phyloP scores from a whole-genome alignment of 75 land plant genomes.

The Picea sitchensis region DNA sequence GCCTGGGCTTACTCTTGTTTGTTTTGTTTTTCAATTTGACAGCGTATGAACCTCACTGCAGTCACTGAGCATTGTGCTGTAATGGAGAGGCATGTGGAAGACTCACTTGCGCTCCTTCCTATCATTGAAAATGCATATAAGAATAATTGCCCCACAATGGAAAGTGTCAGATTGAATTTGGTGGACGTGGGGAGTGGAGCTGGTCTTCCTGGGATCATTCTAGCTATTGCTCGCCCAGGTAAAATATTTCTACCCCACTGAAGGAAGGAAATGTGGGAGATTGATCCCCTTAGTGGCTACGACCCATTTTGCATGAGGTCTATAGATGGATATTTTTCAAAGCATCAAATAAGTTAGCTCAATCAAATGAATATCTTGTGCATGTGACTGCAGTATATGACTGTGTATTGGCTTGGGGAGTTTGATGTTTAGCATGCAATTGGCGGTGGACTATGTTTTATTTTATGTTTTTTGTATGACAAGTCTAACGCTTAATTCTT shows the following conservation, averaged over 20 bases:
- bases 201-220: slow-evolving; percentile 85
- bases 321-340: background rate
- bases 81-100: slow-evolving; percentile 84
- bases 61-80: slow-evolving; percentile 65
- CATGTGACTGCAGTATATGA: background rate
- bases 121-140: slow-evolving; percentile 42
- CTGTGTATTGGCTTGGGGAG: too few relatives aligned
- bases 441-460: too few relatives aligned
- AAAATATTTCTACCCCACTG: background rate
- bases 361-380: background rate
- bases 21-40: slow-evolving; percentile 12
- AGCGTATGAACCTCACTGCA: slow-evolving; percentile 94
- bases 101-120: slow-evolving; percentile 78
- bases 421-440: too few relatives aligned
- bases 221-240: slow-evolving; percentile 96
- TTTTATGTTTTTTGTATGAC: too few relatives aligned
- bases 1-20: background rate
- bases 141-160: slow-evolving; percentile 21
- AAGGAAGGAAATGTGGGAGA: background rate
- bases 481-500: too few relatives aligned
- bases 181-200: slow-evolving; percentile 90
- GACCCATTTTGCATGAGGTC: background rate
- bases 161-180: slow-evolving; percentile 33
- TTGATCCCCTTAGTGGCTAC: background rate
- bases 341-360: background rate